phyloP scores from a whole-genome alignment of 805 yeast species.

The Komagataella pastoris region DNA sequence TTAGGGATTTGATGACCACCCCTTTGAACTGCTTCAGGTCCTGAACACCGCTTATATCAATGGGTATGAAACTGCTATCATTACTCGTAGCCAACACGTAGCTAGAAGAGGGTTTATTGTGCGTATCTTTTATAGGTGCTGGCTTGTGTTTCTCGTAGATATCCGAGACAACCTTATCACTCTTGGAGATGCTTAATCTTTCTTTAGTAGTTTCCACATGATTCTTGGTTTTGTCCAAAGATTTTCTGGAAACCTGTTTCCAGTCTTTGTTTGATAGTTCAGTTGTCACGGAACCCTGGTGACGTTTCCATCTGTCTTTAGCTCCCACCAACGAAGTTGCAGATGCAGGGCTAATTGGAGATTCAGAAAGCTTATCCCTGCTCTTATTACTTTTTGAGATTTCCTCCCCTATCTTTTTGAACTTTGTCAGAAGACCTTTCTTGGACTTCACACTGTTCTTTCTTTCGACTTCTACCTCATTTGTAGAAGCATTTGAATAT shows the following conservation, averaged over 20 bases:
- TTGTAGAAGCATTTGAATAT: slow-evolving; percentile 21
- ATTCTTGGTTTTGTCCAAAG: background rate
- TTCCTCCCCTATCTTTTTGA: background rate
- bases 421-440: slow-evolving; percentile 1
- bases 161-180: background rate
- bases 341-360: slow-evolving; percentile 1
- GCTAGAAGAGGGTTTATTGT: background rate
- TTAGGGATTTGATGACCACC: slow-evolving; percentile 23
- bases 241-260: background rate
- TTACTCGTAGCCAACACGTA: slow-evolving; percentile 54
- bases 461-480: slow-evolving; percentile 11
- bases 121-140: slow-evolving; percentile 14
- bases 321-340: background rate
- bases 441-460: background rate
- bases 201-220: background rate
- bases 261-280: background rate
- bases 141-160: slow-evolving; percentile 22
- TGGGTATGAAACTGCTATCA: slow-evolving; percentile 36
- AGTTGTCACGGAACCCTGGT: background rate
- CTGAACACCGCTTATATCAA: slow-evolving; percentile 22
- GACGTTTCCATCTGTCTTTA: background rate
- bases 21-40: slow-evolving; percentile 24
- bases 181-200: background rate
- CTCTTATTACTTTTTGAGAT: background rate
- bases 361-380: background rate